Conservation (phyloP, 2,329 filamentous ascomycete genomes). For the Phialophora macrospora region DNA sequence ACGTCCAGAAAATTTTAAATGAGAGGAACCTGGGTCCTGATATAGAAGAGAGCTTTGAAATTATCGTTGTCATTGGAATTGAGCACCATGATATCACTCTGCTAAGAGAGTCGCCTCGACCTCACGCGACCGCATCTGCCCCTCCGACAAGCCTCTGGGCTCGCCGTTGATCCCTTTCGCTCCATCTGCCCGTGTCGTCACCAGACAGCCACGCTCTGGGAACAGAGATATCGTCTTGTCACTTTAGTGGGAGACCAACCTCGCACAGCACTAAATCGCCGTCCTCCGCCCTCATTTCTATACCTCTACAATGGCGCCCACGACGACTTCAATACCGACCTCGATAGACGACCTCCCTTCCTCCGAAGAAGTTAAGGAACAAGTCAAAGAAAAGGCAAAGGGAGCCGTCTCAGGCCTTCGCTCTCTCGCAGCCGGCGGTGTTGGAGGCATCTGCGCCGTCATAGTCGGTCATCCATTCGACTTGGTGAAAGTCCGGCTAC, state of each 20-base stretch:
- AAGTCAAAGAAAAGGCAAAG: constrained; percentile 56
- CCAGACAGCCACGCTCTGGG: not conserved
- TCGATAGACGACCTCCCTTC: constrained; percentile 43
- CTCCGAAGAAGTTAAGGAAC: constrained; percentile 57
- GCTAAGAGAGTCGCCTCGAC: constrained; percentile 1
- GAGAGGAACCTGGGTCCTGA: not conserved
- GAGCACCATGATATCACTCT: constrained; percentile 17
- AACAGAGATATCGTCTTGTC: not conserved
- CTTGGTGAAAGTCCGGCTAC: constrained; percentile 93
- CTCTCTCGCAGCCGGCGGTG: constrained; percentile 85
- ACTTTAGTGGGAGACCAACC: not conserved
- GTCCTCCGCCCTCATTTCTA: not conserved
- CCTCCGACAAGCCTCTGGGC: constrained; percentile 24
- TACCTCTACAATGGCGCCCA: constrained; percentile 32
- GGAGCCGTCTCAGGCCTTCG: constrained; percentile 69
- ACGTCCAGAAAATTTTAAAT: constrained; percentile 2
- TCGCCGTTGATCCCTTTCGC: constrained; percentile 19
- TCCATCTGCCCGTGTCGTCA: constrained; percentile 22
- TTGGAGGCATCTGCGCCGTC: constrained; percentile 91
- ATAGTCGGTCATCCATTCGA: constrained; percentile 96
- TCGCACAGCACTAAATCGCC: not conserved
- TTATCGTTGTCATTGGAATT: not conserved
- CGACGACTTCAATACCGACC: constrained; percentile 36
- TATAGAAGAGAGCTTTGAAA: not conserved
- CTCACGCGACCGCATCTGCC: constrained; percentile 16